phyloP scores from a whole-genome alignment of 768 basidiomycete genomes.

The Pleurotus ostreatus region DNA sequence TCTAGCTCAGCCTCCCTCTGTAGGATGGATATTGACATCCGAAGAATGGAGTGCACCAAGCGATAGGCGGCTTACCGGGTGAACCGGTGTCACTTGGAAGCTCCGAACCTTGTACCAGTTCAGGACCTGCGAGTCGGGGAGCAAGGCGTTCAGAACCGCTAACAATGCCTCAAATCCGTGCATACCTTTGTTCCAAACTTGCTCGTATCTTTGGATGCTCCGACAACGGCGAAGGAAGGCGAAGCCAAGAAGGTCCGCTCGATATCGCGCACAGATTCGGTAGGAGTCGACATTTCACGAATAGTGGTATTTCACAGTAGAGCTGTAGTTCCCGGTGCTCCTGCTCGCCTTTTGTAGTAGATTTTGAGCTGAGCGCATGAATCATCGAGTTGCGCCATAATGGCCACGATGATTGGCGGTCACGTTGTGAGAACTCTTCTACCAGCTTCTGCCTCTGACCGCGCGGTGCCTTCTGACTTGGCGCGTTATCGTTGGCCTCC shows the following conservation, averaged over 20 bases:
- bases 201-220: conserved; percentile 73
- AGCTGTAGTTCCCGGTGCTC: neutral
- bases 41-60: neutral
- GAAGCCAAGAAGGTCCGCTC: conserved; percentile 62
- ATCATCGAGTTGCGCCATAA: conserved; percentile 5
- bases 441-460: neutral
- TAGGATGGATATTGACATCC: conserved; percentile 6
- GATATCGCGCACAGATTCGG: conserved; percentile 12
- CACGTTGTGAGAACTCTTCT: neutral
- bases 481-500: conserved; percentile 1
- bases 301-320: neutral
- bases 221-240: conserved; percentile 71
- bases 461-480: neutral
- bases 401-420: neutral
- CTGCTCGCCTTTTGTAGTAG: neutral
- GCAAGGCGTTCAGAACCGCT: neutral
- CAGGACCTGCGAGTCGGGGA: conserved; percentile 45
- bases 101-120: conserved; percentile 69
- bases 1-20: conserved; percentile 73
- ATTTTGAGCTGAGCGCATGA: neutral
- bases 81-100: conserved; percentile 65
- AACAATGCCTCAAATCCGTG: neutral
- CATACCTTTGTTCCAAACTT: conserved; percentile 77
- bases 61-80: conserved; percentile 48
- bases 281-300: neutral